Evolutionary conservation across 1,284 basidiomycete species (phyloP).

Genomic region (Neonothopanus nambi): DNA sequence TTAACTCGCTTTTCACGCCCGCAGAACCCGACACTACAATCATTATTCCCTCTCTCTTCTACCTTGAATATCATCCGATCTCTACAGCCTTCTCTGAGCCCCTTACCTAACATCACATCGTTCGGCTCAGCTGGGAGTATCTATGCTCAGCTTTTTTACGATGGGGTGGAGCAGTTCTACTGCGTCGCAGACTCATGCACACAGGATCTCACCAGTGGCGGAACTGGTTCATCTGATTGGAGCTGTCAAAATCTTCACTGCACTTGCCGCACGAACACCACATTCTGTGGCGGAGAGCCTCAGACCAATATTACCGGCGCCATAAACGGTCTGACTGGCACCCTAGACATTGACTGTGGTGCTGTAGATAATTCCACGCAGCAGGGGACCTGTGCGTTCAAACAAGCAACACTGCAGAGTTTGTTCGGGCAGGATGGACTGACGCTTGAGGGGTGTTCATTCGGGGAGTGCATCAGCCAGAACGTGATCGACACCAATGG

Average conservation of each 20-base stretch:
- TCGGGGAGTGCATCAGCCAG: conserved; percentile 86
- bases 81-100: conserved; percentile 66
- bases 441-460: conserved; percentile 66
- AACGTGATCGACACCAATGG: conserved; percentile 68
- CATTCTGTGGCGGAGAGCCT: conserved; percentile 69
- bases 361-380: conserved; percentile 43
- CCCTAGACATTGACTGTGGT: conserved; percentile 69
- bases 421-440: conserved; percentile 79
- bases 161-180: conserved; percentile 84
- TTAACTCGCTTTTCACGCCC: conserved; percentile 14
- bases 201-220: conserved; percentile 46
- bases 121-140: conserved; percentile 58
- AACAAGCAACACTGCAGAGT: conserved; percentile 61
- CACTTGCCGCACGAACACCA: conserved; percentile 64
- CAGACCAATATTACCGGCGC: conserved; percentile 52
- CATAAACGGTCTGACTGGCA: conserved; percentile 60
- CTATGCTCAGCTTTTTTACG: conserved; percentile 80
- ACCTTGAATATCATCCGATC: conserved; percentile 78
- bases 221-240: conserved; percentile 49
- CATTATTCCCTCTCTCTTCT: conserved; percentile 66
- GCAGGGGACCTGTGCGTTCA: conserved; percentile 71
- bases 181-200: conserved; percentile 72
- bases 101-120: conserved; percentile 62
- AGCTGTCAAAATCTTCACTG: conserved; percentile 73
- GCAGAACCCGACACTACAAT: conserved; percentile 79